A percentile compares a stretch with the other conserved stretches of the same genome.
Conservation (phyloP, 805 yeast genomes). For the Kluyveromyces nonfermentans region DNA sequence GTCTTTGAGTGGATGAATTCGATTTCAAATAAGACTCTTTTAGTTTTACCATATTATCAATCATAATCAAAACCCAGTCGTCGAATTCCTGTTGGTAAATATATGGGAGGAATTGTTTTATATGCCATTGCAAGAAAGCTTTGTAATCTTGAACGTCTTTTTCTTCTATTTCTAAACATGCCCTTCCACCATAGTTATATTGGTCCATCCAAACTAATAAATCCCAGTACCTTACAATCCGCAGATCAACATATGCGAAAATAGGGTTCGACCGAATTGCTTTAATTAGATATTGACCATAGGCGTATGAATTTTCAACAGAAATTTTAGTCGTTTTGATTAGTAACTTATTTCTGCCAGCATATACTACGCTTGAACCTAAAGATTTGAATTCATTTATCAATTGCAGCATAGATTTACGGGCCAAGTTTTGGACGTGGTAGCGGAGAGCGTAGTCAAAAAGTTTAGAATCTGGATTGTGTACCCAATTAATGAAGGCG, state of each 20-base stretch:
- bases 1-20: constrained; percentile 45
- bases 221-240: constrained; percentile 80
- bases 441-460: constrained; percentile 75
- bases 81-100: constrained; percentile 75
- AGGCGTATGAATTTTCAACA: constrained; percentile 85
- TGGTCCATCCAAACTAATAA: constrained; percentile 92
- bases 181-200: constrained; percentile 72
- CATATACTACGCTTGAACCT: constrained; percentile 75
- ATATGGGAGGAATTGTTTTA: constrained; percentile 61
- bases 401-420: constrained; percentile 71
- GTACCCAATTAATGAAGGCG: constrained; percentile 78
- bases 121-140: constrained; percentile 65
- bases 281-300: constrained; percentile 72
- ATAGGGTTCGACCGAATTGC: constrained; percentile 72
- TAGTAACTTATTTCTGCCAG: constrained; percentile 66
- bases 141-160: constrained; percentile 30
- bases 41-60: constrained; percentile 55
- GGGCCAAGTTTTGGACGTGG: constrained; percentile 79
- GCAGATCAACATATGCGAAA: constrained; percentile 72
- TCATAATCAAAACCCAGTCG: constrained; percentile 72
- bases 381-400: constrained; percentile 64
- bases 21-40: constrained; percentile 31
- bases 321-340: constrained; percentile 65
- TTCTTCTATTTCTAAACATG: constrained; percentile 32
- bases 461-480: constrained; percentile 58